A percentile compares a stretch with the other conserved stretches of the same genome.
Evolutionary conservation across 1,139 yeast species (phyloP).

Genomic region (Geotrichum klebahnii): DNA sequence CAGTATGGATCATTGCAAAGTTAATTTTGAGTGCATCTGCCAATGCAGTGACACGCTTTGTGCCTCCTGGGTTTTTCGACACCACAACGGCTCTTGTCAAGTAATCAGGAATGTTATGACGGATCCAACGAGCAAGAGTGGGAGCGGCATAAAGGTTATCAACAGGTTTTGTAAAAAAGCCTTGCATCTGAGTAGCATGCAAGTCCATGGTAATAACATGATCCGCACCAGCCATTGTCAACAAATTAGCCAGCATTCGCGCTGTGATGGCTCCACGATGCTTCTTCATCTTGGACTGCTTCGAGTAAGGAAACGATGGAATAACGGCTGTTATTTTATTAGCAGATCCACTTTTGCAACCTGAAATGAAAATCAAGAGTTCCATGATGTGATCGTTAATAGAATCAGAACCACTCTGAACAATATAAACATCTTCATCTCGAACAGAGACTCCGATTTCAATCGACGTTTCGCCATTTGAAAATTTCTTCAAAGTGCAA

Average conservation of each 20-base stretch:
- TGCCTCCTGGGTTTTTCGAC: conserved; percentile 97
- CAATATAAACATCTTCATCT: conserved; percentile 94
- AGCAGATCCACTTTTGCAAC: conserved; percentile 97
- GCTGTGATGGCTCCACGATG: conserved; percentile 99
- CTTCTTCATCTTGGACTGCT: conserved; percentile 96
- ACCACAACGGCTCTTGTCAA: conserved; percentile 80
- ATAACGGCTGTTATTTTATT: conserved; percentile 94
- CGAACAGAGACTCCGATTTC: conserved; percentile 92
- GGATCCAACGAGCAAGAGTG: conserved; percentile 92
- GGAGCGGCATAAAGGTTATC: conserved; percentile 97
- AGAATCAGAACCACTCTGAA: conserved; percentile 85
- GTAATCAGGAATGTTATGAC: conserved; percentile 81
- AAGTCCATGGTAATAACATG: conserved; percentile 97
- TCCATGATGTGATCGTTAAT: conserved; percentile 97
- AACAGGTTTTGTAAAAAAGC: conserved; percentile 94
- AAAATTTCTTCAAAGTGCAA: conserved; percentile 81
- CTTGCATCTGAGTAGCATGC: conserved; percentile 99
- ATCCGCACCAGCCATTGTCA: conserved; percentile 98
- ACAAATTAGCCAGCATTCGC: conserved; percentile 92
- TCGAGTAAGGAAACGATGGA: conserved; percentile 96
- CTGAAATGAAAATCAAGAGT: conserved; percentile 82
- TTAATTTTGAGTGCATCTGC: conserved; percentile 93
- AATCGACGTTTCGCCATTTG: conserved; percentile 96
- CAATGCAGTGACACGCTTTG: conserved; percentile 92
- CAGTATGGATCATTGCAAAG: conserved; percentile 98